Evolutionary conservation across 169 alveolate genomes (phyloP), one percentile per base, ranked within the genome.

Genomic region (Plasmodium cynomolgi): DNA sequence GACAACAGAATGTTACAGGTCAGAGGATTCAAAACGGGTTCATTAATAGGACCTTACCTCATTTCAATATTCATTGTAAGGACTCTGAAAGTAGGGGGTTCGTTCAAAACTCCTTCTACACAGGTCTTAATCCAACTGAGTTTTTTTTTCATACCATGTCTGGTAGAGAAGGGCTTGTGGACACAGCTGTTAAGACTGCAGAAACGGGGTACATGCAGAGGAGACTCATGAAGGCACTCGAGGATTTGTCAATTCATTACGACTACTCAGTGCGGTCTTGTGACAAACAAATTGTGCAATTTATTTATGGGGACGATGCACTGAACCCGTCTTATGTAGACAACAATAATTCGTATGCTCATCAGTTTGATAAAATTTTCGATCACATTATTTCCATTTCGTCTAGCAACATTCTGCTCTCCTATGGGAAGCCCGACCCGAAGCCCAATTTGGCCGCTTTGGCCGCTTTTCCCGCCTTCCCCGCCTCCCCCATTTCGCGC

Each of bases 101-200:
- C 95, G 99, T 99, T 11, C 98, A 98, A 29, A 98, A 98, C 95
- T 97, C 99, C 71, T 99, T 99, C 97, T 99, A 97, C 95, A 93
- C 99, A 3, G 98, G 99, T 1, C 85, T 98, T 68, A 98, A 97
- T 72, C 99, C 99, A 0, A 99, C 98, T 26, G 99, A 99, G 95
- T 99, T 99, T 95, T 99, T 99, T 95, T 99, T 99, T 97, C 99
- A 99, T 95, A 99, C 99, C n/a, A 99, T 99, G 99, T 99, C 99
- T 8, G 99, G 99, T 0, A 96, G 99, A 93, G 99, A 99, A 96
- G 99, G 99, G 9, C 96, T 99, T 26, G 99, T 99, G 26, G 99
- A 99, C 93, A 99, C 99, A 0, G 99, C 99, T 17, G 99, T 99
- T 68, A 99, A 99, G 96, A 99, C 99, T 15, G 99, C 99, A 0